A percentile compares a stretch with the other conserved stretches of the same genome.
phyloP scores from a whole-genome alignment of 2,329 filamentous ascomycete genomes.

The Amauroascus verrucosus region DNA sequence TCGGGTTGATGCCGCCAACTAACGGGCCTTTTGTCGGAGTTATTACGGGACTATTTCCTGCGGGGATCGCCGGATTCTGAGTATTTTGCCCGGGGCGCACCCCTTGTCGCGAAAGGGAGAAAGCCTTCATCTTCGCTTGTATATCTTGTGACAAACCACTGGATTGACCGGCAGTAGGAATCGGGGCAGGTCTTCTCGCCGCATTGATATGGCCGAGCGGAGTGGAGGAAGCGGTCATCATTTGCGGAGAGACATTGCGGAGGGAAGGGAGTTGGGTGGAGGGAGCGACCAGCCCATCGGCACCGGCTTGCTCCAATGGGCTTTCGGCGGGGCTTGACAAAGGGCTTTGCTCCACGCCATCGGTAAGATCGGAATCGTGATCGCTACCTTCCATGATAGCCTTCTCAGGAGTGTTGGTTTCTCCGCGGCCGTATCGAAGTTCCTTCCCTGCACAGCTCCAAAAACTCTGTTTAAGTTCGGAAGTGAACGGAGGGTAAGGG shows the following conservation, averaged over 20 bases:
- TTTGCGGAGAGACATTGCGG: slow-evolving; percentile 21
- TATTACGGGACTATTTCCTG: not conserved
- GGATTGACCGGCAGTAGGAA: slow-evolving; percentile 35
- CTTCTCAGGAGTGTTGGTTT: no score
- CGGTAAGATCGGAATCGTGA: not conserved
- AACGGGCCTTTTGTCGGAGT: not conserved
- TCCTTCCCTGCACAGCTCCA: no score
- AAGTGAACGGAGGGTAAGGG: no score
- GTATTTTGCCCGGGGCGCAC: slow-evolving; percentile 1
- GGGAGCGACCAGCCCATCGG: not conserved
- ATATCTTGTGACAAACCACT: slow-evolving; percentile 53
- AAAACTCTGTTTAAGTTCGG: no score
- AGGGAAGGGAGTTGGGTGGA: slow-evolving; percentile 30
- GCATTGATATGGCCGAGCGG: slow-evolving; percentile 66
- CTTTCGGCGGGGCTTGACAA: slow-evolving; percentile 3
- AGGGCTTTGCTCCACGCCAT: slow-evolving; percentile 1
- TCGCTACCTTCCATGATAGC: not conserved
- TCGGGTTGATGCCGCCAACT: slow-evolving; percentile 5
- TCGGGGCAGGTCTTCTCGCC: slow-evolving; percentile 47
- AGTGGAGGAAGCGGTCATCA: slow-evolving; percentile 74
- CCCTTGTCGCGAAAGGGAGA: slow-evolving; percentile 50
- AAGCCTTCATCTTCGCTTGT: slow-evolving; percentile 58
- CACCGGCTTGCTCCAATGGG: not conserved
- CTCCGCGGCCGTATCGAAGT: no score
- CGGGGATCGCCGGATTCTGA: not conserved